Base-by-base conservation (phyloP, 192 early-diverging fungal species). In the Oehlia diaphana region DNA sequence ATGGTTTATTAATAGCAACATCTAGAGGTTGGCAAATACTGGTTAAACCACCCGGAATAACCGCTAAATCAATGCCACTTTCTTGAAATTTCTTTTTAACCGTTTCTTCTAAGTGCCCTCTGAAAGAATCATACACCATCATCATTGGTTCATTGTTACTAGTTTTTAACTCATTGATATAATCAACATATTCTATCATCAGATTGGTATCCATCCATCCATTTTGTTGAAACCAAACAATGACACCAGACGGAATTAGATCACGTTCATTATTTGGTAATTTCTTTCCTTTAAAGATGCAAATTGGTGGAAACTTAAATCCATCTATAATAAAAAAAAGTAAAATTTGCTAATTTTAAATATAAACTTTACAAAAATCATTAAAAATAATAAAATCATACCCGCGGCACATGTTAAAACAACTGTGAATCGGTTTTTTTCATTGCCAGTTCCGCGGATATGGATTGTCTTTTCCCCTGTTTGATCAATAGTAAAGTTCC, bases 1-100 rank as follows among this genome's bases (percentile, higher is more conserved):
- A 64, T 0, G 62, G 62, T 63, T 76, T 76, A 39, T 76, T 76
- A n/a, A 76, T 76, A 7, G 31, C 9, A 47, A 64, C 37, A 21
- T 63, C 58, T 44, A 75, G 61, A 16, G 74, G 74, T 35, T 76
- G 62, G 13, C 74, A 76, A n/a, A 64, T 42, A 42, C 74, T 76
- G 8, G 74, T 76, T 16, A 62, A 39, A 4, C 74, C 74, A 23
- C 58, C 53, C 8, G 73, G 73, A 63, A 75, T 75, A 63, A 72
- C n/a, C 8, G 71, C 71, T 9, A 72, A 53, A 61, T 63, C 10
- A n/a, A 23, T 44, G 42, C 49, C 13, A 9, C 10, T 23, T 28
- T 9, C 16, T 2, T 13, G 23, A 9, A 74, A 74, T n/a, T 31
- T 61, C 1, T n/a, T 62, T 74, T 74, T 31, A 35, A 61, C 31